Evolutionary conservation across 1,139 yeast genomes (phyloP).

Genomic region (Spathaspora sp.): DNA sequence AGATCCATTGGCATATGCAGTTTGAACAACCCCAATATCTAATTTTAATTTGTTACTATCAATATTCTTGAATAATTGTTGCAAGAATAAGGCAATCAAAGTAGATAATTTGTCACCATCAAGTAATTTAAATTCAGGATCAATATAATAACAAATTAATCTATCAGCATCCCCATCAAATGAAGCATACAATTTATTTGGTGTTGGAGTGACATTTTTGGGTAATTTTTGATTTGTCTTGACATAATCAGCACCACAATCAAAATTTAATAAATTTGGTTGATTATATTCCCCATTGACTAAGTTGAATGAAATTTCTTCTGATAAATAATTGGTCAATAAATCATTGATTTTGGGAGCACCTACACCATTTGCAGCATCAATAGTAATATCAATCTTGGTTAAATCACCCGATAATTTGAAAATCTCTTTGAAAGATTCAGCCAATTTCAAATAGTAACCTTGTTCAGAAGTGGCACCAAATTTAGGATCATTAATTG

Average conservation of each 20-base stretch:
- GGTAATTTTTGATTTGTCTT: conserved; percentile 87
- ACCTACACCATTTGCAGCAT: conserved; percentile 95
- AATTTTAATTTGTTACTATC: conserved; percentile 38
- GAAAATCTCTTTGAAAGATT: conserved; percentile 34
- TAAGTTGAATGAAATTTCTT: conserved; percentile 43
- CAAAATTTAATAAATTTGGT: conserved; percentile 64
- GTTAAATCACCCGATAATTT: conserved; percentile 20
- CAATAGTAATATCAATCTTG: conserved; percentile 59
- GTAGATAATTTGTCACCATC: conserved; percentile 97
- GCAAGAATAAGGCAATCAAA: conserved; percentile 69
- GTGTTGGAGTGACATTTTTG: conserved; percentile 46
- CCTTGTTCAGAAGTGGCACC: conserved; percentile 69
- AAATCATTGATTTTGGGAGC: conserved; percentile 68
- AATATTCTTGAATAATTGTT: conserved; percentile 45
- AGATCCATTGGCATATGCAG: conserved; percentile 96
- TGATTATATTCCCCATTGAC: conserved; percentile 59
- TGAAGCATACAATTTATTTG: conserved; percentile 64
- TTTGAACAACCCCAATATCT: conserved; percentile 85
- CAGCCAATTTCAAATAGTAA: conserved; percentile 64
- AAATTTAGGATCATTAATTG: conserved; percentile 60
- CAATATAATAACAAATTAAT: conserved; percentile 73
- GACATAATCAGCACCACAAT: conserved; percentile 96
- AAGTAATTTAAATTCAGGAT: conserved; percentile 58
- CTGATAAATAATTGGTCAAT: conserved; percentile 39
- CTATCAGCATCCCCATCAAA: conserved; percentile 99